These are phyloP conservation scores for Claviceps lovelessii DNA, from an alignment of 2,329 filamentous ascomycete species.

Conservation along the genomic window DNA sequence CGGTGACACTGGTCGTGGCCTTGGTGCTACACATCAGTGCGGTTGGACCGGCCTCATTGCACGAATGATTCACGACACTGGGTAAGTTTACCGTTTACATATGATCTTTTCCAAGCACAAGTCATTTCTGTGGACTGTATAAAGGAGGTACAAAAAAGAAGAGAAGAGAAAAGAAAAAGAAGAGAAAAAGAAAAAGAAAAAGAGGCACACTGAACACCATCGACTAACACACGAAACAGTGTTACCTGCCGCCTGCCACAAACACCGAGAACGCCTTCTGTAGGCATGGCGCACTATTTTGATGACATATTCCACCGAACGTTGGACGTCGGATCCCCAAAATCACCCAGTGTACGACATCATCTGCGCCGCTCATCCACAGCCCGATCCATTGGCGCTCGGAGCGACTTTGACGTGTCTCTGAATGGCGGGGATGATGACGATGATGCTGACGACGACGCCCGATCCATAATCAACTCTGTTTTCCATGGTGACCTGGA, in stretches of 20 bases:
- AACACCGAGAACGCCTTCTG: slow-evolving; percentile 75
- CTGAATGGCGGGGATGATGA: slow-evolving; percentile 33
- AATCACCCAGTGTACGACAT: slow-evolving; percentile 26
- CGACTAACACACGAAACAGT: slow-evolving; percentile 26
- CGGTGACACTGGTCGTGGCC: slow-evolving; percentile 73
- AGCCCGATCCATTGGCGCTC: slow-evolving; percentile 65
- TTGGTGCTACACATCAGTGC: slow-evolving; percentile 87
- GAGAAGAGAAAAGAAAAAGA: too few species aligned
- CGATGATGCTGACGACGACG: slow-evolving; percentile 9
- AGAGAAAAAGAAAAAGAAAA: too few species aligned
- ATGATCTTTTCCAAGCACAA: neutral
- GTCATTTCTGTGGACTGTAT: neutral
- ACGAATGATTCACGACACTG: slow-evolving; percentile 94
- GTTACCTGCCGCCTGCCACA: slow-evolving; percentile 83
- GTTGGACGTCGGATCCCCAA: slow-evolving; percentile 21
- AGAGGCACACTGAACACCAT: neutral
- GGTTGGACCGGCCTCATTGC: slow-evolving; percentile 94
- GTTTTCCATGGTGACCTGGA: slow-evolving; percentile 27
- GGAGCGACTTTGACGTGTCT: slow-evolving; percentile 58
- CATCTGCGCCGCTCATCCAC: slow-evolving; percentile 66
- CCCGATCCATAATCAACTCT: slow-evolving; percentile 18
- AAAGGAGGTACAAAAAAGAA: too few species aligned
- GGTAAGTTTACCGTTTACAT: slow-evolving; percentile 46
- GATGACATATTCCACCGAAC: slow-evolving; percentile 63
- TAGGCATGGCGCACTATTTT: slow-evolving; percentile 84